phyloP scores from a whole-genome alignment of 2,329 filamentous ascomycete species.

The Trichoderma cornu-damae region DNA sequence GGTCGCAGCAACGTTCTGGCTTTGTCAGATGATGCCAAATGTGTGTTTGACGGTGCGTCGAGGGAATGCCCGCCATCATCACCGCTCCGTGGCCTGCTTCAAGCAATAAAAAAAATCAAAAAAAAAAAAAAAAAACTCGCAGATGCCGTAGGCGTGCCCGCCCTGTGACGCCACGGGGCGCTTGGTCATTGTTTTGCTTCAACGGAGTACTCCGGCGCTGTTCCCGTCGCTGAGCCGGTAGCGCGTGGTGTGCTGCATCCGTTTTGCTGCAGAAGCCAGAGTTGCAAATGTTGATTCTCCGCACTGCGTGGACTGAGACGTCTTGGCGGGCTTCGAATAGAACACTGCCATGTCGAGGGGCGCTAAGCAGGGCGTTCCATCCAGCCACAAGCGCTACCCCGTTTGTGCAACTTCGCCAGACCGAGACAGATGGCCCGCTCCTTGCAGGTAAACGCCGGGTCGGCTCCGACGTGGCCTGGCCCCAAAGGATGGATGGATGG shows the following conservation, averaged over 20 bases:
- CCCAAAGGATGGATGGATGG: neutral
- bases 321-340: neutral
- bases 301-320: neutral
- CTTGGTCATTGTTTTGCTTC: no score
- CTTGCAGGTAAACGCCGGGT: slow-evolving; percentile 12
- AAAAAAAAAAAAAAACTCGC: neutral
- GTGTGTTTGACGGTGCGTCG: neutral
- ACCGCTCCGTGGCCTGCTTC: slow-evolving; percentile 1
- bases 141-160: neutral
- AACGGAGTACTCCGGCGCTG: neutral
- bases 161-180: slow-evolving; percentile 7
- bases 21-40: slow-evolving; percentile 11
- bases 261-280: neutral
- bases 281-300: no score
- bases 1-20: no score
- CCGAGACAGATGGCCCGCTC: no score
- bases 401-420: neutral
- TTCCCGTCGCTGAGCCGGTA: neutral
- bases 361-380: slow-evolving; percentile 7
- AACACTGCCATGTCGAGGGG: slow-evolving; percentile 9
- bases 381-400: slow-evolving; percentile 11
- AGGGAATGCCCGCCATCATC: slow-evolving; percentile 6
- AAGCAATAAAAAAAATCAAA: no score
- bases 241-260: neutral
- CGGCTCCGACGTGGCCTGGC: slow-evolving; percentile 9